These are phyloP conservation scores for Dendrobium chrysotoxum DNA, from an alignment of 106 monocot genomes.

Conservation along the genomic window DNA sequence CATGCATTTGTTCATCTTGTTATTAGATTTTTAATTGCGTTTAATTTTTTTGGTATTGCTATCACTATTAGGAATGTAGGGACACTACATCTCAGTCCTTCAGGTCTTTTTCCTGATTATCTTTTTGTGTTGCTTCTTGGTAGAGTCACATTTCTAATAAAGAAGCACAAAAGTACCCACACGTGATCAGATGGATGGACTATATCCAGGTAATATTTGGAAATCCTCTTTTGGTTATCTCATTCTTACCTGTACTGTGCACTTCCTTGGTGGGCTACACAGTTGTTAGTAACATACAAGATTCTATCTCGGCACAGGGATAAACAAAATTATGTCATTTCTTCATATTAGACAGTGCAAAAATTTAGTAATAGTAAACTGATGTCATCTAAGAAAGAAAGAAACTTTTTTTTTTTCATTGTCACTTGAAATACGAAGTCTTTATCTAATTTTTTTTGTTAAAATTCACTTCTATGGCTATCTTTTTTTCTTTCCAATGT, in stretches of 20 bases:
- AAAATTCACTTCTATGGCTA: conserved; percentile 2
- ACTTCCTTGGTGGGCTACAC: neutral
- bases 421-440: neutral
- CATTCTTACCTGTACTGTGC: neutral
- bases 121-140: conserved; percentile 2
- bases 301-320: conserved; percentile 1
- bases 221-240: neutral
- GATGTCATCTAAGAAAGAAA: neutral
- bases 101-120: neutral
- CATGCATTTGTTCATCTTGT: neutral
- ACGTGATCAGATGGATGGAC: conserved; percentile 86
- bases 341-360: neutral
- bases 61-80: neutral
- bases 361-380: neutral
- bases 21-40: neutral
- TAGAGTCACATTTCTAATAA: conserved; percentile 47
- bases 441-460: neutral
- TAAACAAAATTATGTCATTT: neutral
- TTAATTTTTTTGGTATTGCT: neutral
- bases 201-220: conserved; percentile 74
- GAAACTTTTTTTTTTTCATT: neutral
- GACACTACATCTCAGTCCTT: neutral
- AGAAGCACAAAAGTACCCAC: conserved; percentile 37
- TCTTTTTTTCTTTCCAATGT: neutral
- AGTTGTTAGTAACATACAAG: neutral